Percentiles rank a stretch among this genome's conserved stretches.
Evolutionary conservation across 1,284 basidiomycete species (phyloP).

Genomic region (Cryptococcus deneoformans): DNA sequence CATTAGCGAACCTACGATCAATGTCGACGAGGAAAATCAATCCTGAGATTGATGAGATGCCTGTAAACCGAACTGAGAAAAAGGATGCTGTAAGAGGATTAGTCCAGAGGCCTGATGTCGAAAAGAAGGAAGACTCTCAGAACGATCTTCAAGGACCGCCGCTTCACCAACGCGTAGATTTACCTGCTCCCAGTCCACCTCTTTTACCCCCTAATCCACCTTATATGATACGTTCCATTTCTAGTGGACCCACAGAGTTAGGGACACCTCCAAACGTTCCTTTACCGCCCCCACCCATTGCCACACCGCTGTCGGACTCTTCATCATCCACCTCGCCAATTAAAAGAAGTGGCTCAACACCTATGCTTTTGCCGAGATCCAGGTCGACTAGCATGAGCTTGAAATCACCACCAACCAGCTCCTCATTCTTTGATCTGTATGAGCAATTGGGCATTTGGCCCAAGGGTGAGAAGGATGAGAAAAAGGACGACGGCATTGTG

Average conservation of each 20-base stretch:
- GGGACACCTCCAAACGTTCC: constrained; percentile 20
- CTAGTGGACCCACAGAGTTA: constrained; percentile 1
- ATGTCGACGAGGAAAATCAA: no score
- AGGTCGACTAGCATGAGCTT: constrained; percentile 37
- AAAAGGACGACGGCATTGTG: no score
- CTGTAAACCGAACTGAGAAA: no score
- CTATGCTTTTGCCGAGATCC: constrained; percentile 29
- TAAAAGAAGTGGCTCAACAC: constrained; percentile 20
- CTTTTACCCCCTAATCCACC: constrained; percentile 35
- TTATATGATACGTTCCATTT: constrained; percentile 19
- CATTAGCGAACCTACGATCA: constrained; percentile 25
- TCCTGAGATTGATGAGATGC: no score
- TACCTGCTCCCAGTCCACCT: no score
- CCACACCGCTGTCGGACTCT: constrained; percentile 1
- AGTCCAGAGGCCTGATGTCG: no score
- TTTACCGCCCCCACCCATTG: constrained; percentile 13
- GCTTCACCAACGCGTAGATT: no score
- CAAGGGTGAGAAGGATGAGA: constrained; percentile 11
- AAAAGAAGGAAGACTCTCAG: no score
- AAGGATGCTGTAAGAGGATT: no score
- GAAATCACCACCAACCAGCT: constrained; percentile 34
- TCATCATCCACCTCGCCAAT: constrained; percentile 18
- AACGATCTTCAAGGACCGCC: no score
- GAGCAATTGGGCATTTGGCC: constrained; percentile 45
- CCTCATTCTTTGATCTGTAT: constrained; percentile 45